Evolutionary conservation across 805 yeast genomes (phyloP), one percentile per base, ranked within the genome.

Genomic region (Sungouiella thailandica): DNA sequence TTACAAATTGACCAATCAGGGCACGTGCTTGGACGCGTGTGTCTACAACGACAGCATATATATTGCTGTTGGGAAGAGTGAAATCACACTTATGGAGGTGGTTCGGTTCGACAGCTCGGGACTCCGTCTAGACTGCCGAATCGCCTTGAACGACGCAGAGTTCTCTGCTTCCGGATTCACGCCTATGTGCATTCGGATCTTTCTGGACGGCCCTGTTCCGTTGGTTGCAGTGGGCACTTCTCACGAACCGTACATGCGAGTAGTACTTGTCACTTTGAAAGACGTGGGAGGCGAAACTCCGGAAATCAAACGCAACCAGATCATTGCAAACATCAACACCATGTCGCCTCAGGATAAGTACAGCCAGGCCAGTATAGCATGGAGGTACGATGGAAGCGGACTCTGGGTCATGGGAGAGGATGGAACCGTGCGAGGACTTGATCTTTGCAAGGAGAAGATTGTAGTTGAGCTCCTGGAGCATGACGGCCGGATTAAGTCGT

Each of bases 201-300:
- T 37, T 4, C 17, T 28, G 3, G 36, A 40, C 0, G 36, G 40
- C n/a, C 24, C 23, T 3, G 42, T 45, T 2, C 61, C 64, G 0
- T 42, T 66, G 16, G 49, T 82, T 11, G 77, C 80, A 0, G 70
- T 83, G 6, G 86, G 79, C 0, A 86, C 96, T 0, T 78, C 88
- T 1, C 90, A 85, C 47, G 70, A 74, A 10, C 96, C 96, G 4
- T 82, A 68, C 47, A 76, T 83, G 84, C 57, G 95, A 43, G 43
- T 83, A 9, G 69, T 86, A 1, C 53, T 83, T 0, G 66, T 78
- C 0, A 52, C 62, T 19, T 40, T 78, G n/a, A 74, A 78, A 1
- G 51, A 47, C 17, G 31, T 25, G 15, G 39, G 31, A 17, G 38
- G 33, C 8, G 30, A 18, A 1, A 22, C 34, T 9, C 34, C 26